These are phyloP conservation scores for Nicotiana paniculata DNA, from an alignment of 257 asterid species.

Conservation along the genomic window DNA sequence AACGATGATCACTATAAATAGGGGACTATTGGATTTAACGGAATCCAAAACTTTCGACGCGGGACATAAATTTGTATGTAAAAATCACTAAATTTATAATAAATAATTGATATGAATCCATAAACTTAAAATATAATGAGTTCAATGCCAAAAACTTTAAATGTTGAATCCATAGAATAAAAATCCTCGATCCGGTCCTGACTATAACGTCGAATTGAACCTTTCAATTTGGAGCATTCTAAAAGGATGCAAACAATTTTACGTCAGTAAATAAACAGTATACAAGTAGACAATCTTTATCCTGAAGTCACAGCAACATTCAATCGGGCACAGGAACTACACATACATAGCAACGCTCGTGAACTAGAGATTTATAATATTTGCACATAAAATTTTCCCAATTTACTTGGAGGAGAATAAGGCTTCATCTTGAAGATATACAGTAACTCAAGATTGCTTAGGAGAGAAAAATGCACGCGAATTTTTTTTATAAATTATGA, in stretches of 20 bases:
- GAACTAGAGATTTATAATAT: background rate
- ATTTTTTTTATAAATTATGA: constrained; percentile 30
- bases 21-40: too few species aligned
- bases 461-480: background rate
- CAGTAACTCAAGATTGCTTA: background rate
- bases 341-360: background rate
- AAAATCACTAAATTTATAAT: too few species aligned
- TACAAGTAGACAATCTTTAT: background rate
- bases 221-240: background rate
- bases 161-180: too few species aligned
- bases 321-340: too few species aligned
- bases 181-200: too few species aligned
- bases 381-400: background rate
- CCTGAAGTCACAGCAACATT: too few species aligned
- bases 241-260: background rate
- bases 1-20: background rate
- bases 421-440: background rate
- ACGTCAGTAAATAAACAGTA: background rate
- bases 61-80: too few species aligned
- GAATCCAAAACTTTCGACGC: too few species aligned
- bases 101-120: too few species aligned
- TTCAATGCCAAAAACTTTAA: too few species aligned
- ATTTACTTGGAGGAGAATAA: background rate
- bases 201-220: background rate
- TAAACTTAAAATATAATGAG: too few species aligned